Percentiles rank a stretch among this genome's conserved stretches.
Conservation (phyloP, 345 rosid genomes). For the Adansonia digitata region DNA sequence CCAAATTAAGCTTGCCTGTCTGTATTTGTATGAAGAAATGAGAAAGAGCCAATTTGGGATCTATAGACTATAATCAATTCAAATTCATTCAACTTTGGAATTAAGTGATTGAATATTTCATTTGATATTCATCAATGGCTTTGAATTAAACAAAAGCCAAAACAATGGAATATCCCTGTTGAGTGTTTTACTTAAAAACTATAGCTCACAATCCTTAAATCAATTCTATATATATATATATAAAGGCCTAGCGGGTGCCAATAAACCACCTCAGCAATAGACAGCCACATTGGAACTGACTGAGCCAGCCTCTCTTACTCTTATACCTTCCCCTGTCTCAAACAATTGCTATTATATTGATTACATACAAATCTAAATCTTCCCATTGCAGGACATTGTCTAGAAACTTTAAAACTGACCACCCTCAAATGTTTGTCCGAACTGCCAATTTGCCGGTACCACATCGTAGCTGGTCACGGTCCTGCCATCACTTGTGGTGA, state of each 20-base stretch:
- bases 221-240: not conserved
- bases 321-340: constrained; percentile 12
- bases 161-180: not conserved
- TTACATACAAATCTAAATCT: constrained; percentile 14
- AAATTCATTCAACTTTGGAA: not conserved
- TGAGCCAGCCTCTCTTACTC: constrained; percentile 12
- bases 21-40: not conserved
- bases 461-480: constrained; percentile 59
- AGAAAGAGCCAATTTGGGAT: not conserved
- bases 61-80: too few species aligned
- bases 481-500: constrained; percentile 82
- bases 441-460: constrained; percentile 69
- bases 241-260: constrained; percentile 64
- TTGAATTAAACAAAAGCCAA: not conserved
- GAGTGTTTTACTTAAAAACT: constrained; percentile 3
- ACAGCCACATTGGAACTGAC: constrained; percentile 27
- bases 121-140: not conserved
- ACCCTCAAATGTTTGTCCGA: constrained; percentile 85
- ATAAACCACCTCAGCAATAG: constrained; percentile 66
- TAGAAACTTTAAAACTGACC: constrained; percentile 42
- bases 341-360: constrained; percentile 8
- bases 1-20: too few species aligned
- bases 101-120: not conserved
- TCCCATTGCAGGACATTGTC: not conserved
- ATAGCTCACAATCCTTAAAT: not conserved